These are phyloP conservation scores for Suillus plorans DNA, from an alignment of 768 basidiomycete species.

Conservation along the genomic window DNA sequence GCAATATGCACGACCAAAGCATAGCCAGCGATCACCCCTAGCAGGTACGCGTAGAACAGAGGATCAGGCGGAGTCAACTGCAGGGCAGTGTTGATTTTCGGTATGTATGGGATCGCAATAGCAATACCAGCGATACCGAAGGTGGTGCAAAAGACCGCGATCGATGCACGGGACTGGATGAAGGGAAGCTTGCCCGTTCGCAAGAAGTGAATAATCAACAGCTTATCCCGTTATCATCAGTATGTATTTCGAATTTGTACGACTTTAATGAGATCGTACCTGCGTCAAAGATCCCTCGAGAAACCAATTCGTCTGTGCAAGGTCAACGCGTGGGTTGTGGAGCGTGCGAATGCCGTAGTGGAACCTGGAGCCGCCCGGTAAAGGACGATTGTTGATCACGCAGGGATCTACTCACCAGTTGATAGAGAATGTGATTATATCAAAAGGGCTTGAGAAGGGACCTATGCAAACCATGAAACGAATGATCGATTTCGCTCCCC, in stretches of 20 bases:
- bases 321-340: slow-evolving; percentile 28
- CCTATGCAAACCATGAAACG: slow-evolving; percentile 37
- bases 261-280: slow-evolving; percentile 16
- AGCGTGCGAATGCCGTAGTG: slow-evolving; percentile 27
- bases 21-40: slow-evolving; percentile 21
- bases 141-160: slow-evolving; percentile 25
- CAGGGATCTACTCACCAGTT: slow-evolving; percentile 27
- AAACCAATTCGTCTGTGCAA: slow-evolving; percentile 37
- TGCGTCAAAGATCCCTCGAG: slow-evolving; percentile 36
- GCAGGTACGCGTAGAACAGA: slow-evolving; percentile 27
- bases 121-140: slow-evolving; percentile 31
- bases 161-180: slow-evolving; percentile 31
- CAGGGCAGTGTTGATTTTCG: slow-evolving; percentile 29
- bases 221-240: slow-evolving; percentile 15
- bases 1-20: slow-evolving; percentile 27
- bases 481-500: slow-evolving; percentile 34
- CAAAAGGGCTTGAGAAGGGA: slow-evolving; percentile 37
- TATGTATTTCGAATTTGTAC: neutral
- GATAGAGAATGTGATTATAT: slow-evolving; percentile 30
- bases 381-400: neutral
- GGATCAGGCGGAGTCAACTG: slow-evolving; percentile 28
- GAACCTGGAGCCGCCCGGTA: slow-evolving; percentile 21
- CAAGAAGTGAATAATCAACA: slow-evolving; percentile 34
- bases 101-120: slow-evolving; percentile 34
- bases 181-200: slow-evolving; percentile 31